These are phyloP conservation scores for Filobasidium uniguttulatum DNA, from an alignment of 1,284 basidiomycete species.

Conservation along the genomic window DNA sequence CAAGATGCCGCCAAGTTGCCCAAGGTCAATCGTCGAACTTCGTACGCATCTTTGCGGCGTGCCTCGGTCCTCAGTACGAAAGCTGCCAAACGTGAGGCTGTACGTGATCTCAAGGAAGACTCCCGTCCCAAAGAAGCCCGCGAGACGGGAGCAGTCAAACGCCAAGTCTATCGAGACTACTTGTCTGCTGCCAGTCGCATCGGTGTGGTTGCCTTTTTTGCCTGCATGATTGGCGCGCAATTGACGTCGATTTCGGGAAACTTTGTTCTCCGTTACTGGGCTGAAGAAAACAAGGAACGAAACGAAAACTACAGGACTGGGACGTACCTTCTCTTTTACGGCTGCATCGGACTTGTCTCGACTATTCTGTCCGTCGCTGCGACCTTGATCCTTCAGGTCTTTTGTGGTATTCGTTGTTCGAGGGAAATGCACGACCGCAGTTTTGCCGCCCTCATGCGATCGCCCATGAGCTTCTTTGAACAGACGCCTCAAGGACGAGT, in stretches of 20 bases:
- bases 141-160: slow-evolving; percentile 71
- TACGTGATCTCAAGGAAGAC: slow-evolving; percentile 35
- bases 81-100: slow-evolving; percentile 29
- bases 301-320: slow-evolving; percentile 49
- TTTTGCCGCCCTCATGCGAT: slow-evolving; percentile 54
- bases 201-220: slow-evolving; percentile 56
- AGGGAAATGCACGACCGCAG: slow-evolving; percentile 54
- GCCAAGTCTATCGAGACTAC: slow-evolving; percentile 61
- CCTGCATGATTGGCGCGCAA: slow-evolving; percentile 44
- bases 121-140: slow-evolving; percentile 55
- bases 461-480: slow-evolving; percentile 79
- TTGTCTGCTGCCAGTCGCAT: slow-evolving; percentile 60
- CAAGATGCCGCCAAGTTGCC: slow-evolving; percentile 24
- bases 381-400: slow-evolving; percentile 58
- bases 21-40: slow-evolving; percentile 24
- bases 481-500: slow-evolving; percentile 46
- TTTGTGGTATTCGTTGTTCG: slow-evolving; percentile 63
- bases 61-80: slow-evolving; percentile 22
- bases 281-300: slow-evolving; percentile 53
- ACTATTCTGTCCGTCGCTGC: slow-evolving; percentile 44
- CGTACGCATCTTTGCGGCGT: slow-evolving; percentile 27
- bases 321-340: slow-evolving; percentile 29
- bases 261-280: slow-evolving; percentile 63
- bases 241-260: slow-evolving; percentile 43
- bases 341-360: slow-evolving; percentile 41